Base-by-base conservation (phyloP, 2,329 filamentous ascomycete genomes). In the Davidsoniella virescens region DNA sequence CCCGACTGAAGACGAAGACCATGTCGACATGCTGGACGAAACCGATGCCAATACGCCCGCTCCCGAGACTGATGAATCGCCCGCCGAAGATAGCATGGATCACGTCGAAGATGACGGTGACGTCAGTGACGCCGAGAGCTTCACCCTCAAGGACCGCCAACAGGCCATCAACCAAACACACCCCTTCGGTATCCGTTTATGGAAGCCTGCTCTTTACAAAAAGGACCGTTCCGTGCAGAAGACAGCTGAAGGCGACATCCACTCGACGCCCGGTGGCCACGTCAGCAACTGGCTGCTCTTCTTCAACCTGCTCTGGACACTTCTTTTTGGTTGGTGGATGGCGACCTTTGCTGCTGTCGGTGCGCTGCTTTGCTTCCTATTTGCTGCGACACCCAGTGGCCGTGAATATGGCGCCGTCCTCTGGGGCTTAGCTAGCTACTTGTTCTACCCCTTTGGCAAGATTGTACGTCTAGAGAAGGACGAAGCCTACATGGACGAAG, bases 161-260 rank as follows among this genome's bases (percentile, higher is more conserved):
- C 81, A 94, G 63, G 92, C 92, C 56, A 98, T 98, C 71, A 98
- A 98, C 67, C 83, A 94, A 64, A 98, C 92, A 0, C 92, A 98
- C 70, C 92, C 92, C 0, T 98, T 98, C 59, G 92, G 92, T 71
- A 96, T 98, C 62, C 81, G 93, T 63, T 86, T 98, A 55, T 98
- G 92, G 92, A 98, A 98, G 65, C 92, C 92, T 41, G 93, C 92
- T 1, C 65, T 98, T 55, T 98, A 98, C 74, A 98, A 98, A 67
- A 98, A 98, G 65, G 82, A 84, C 59, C 81, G 92, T 51, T 98
- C 92, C 1, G 93, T 98, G 37, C 87, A 96, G 63, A 92, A 93
- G 65, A 94, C 82, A 44, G 92, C 92, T 5, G 90, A 96, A 66
- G 88, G 84, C 12, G 92, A 98, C 63, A 96, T 98, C 53, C 92